These are phyloP conservation scores for Byssoonygena ceratinophila DNA, from an alignment of 2,329 filamentous ascomycete genomes.

Conservation along the genomic window DNA sequence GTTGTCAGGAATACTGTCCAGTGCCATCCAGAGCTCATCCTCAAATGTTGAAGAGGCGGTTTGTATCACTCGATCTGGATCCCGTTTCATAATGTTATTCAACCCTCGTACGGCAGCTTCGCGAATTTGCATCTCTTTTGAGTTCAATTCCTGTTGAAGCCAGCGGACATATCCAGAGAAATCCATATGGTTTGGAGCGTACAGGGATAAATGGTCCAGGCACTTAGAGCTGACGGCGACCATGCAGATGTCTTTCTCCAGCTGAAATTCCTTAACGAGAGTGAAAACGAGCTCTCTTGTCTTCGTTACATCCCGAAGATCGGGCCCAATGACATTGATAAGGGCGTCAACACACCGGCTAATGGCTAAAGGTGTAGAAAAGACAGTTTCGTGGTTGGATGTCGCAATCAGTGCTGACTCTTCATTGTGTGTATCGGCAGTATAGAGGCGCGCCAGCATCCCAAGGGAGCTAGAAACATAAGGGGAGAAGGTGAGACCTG, in stretches of 20 bases:
- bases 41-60: conserved; percentile 70
- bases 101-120: conserved; percentile 78
- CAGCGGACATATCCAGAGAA: conserved; percentile 73
- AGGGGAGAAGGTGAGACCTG: conserved; percentile 79
- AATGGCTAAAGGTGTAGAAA: conserved; percentile 71
- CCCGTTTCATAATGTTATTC: conserved; percentile 88
- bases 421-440: conserved; percentile 79
- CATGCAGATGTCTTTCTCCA: conserved; percentile 60
- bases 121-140: conserved; percentile 56
- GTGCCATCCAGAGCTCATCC: conserved; percentile 80
- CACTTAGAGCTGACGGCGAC: conserved; percentile 70
- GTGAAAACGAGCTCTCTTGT: conserved; percentile 86
- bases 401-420: conserved; percentile 69
- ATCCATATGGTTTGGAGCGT: conserved; percentile 77
- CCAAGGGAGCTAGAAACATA: conserved; percentile 86
- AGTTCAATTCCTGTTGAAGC: conserved; percentile 67
- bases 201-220: conserved; percentile 81
- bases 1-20: conserved; percentile 67
- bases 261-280: conserved; percentile 69
- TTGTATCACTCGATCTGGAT: conserved; percentile 69
- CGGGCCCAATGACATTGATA: conserved; percentile 90
- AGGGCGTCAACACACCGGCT: conserved; percentile 86
- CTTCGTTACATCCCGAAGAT: conserved; percentile 84
- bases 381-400: conserved; percentile 80
- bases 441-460: conserved; percentile 87